Base-by-base conservation (phyloP, 1,139 yeast genomes). In the Lodderomyces orthopsilosis region DNA sequence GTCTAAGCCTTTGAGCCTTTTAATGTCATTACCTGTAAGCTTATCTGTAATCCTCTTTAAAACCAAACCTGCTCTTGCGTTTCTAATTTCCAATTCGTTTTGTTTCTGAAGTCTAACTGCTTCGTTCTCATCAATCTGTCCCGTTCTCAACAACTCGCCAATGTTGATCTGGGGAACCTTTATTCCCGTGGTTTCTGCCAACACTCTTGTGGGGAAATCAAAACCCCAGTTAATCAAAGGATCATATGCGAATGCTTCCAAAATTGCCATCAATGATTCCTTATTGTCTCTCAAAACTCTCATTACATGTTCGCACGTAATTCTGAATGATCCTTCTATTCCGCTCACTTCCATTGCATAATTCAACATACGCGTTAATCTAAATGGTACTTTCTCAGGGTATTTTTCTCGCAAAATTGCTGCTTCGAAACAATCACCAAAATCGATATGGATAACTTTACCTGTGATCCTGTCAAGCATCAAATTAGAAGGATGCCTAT, bases 281-380 rank as follows among this genome's bases (percentile, higher is more conserved):
- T 89, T 89, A 63, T 93, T 94, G 51, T 85, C 95, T 50, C 99
- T 75, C 47, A 94, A 70, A 3, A 94, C 94, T 50, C 94, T 76
- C 98, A 94, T 93, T 6, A 94, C 98, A 65, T 91, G 93, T 58
- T 93, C 98, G 65, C 97, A 89, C 0, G 98, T 91, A 41, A 93
- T 91, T 57, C 98, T 77, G 75, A 88, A 94, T 26, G 96, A 87
- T 1, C 99, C 99, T 65, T 94, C 98, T 48, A 94, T 90, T 14
- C 98, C 98, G 66, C 97, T 88, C 5, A 94, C 98, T 62, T 94
- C 99, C 98, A 94, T 93, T 0, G 98, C 99, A 63, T 90, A 91
- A 27, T 94, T 90, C 51, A 94, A 74, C 99, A 94, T 94, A 63
- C 98, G 76, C 0, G 99, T 94, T 49, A 94, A 75, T 62, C 99